Percentiles rank a stretch among this genome's conserved stretches.
phyloP scores from a whole-genome alignment of 2,329 filamentous ascomycete genomes.

The Aspergillus versicolor region DNA sequence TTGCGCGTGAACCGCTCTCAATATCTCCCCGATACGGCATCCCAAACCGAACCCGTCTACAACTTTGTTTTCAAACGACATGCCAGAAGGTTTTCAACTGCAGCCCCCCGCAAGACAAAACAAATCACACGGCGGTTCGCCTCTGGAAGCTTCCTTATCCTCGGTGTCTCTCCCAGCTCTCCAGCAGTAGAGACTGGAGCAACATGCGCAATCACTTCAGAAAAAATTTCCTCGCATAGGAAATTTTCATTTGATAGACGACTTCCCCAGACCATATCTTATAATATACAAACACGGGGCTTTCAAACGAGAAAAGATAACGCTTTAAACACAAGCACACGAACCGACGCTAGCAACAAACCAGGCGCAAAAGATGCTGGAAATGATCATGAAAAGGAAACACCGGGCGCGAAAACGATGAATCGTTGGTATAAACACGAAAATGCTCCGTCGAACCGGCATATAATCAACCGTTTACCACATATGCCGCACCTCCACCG shows the following conservation, averaged over 20 bases:
- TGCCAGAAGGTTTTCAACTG: slow-evolving; percentile 20
- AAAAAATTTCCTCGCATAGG: slow-evolving; percentile 31
- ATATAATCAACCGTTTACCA: slow-evolving; percentile 60
- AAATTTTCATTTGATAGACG: slow-evolving; percentile 20
- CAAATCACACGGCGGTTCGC: slow-evolving; percentile 54
- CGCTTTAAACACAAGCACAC: slow-evolving; percentile 13
- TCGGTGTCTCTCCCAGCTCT: slow-evolving; percentile 42
- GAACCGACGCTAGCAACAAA: slow-evolving; percentile 16
- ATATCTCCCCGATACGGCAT: slow-evolving; percentile 17
- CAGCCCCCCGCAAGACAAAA: slow-evolving; percentile 27
- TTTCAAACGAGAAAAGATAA: slow-evolving; percentile 31
- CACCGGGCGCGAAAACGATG: slow-evolving; percentile 28
- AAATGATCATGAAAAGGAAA: slow-evolving; percentile 10
- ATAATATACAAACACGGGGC: slow-evolving; percentile 29
- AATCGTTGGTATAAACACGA: slow-evolving; percentile 15
- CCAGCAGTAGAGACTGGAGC: slow-evolving; percentile 33
- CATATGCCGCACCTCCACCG: slow-evolving; percentile 76
- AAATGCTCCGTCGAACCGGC: slow-evolving; percentile 26
- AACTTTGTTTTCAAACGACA: slow-evolving; percentile 17
- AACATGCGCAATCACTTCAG: slow-evolving; percentile 30
- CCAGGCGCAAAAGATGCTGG: slow-evolving; percentile 9
- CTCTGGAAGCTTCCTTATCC: slow-evolving; percentile 55
- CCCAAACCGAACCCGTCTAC: slow-evolving; percentile 13
- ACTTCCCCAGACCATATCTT: slow-evolving; percentile 16
- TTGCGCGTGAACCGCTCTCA: slow-evolving; percentile 27